Evolutionary conservation across 495 filamentous ascomycete genomes (phyloP).

Genomic region (Immersiella caudata): DNA sequence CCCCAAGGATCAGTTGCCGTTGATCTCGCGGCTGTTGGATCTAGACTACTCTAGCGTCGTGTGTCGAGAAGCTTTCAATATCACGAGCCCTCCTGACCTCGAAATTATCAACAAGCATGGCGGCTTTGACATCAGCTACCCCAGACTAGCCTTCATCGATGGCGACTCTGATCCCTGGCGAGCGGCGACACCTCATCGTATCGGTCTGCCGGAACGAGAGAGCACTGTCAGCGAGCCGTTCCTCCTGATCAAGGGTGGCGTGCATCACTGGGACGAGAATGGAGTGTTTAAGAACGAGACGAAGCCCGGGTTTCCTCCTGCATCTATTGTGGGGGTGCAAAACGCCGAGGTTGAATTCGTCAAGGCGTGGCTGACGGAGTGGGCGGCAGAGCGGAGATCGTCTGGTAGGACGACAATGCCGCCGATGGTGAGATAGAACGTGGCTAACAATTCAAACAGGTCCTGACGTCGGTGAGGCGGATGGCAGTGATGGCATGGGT

Average conservation of each 20-base stretch:
- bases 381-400: conserved; percentile 24
- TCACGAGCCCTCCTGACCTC: conserved; percentile 58
- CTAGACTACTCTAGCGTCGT: conserved; percentile 55
- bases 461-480: too few relatives aligned
- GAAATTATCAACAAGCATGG: conserved; percentile 68
- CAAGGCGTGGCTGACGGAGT: conserved; percentile 66
- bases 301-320: conserved; percentile 54
- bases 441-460: too few relatives aligned
- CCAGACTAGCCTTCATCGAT: conserved; percentile 67
- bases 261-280: conserved; percentile 77
- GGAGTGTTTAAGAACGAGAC: conserved; percentile 65
- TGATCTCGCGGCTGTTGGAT: conserved; percentile 66
- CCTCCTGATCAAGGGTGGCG: conserved; percentile 61
- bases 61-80: conserved; percentile 65
- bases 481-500: too few relatives aligned
- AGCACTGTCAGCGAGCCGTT: conserved; percentile 64
- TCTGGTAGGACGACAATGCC: too few relatives aligned
- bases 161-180: conserved; percentile 74
- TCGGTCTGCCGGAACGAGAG: conserved; percentile 47
- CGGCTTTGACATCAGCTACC: conserved; percentile 65
- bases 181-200: conserved; percentile 63
- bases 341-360: conserved; percentile 60
- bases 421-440: too few relatives aligned
- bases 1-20: conserved; percentile 57
- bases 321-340: conserved; percentile 57